phyloP scores from a whole-genome alignment of 225 moss, liverwort and hornwort species.

The Marchantia polymorpha region DNA sequence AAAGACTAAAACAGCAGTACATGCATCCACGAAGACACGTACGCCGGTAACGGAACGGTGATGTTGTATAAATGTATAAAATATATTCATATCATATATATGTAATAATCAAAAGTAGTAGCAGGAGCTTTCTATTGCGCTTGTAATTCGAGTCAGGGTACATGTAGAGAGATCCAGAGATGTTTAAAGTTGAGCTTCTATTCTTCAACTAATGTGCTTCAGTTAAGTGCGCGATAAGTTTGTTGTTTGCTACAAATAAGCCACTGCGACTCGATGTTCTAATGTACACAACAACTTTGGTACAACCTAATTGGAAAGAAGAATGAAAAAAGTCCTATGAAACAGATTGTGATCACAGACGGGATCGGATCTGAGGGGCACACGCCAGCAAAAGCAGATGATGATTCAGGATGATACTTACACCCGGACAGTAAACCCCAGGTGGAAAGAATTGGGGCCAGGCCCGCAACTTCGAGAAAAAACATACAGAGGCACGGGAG shows the following conservation, averaged over 20 bases:
- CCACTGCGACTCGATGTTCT: slow-evolving; percentile 13
- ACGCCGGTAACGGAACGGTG: not conserved
- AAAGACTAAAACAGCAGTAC: not conserved
- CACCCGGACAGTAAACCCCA: slow-evolving; percentile 17
- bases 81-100: not conserved
- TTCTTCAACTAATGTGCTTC: not conserved
- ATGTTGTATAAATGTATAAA: not conserved
- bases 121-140: slow-evolving; percentile 18
- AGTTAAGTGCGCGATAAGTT: not conserved
- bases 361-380: not conserved
- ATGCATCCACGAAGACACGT: no score
- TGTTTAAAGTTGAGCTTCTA: not conserved
- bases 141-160: slow-evolving; percentile 11
- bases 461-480: not conserved
- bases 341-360: slow-evolving; percentile 9
- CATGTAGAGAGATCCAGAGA: not conserved
- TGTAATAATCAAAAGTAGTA: not conserved
- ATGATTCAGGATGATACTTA: slow-evolving; percentile 16
- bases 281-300: slow-evolving; percentile 23
- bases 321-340: not conserved
- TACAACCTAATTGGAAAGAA: slow-evolving; percentile 19
- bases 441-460: not conserved
- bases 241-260: slow-evolving; percentile 5
- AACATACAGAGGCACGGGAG: not conserved
- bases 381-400: slow-evolving; percentile 17